These are phyloP conservation scores for Taphrina populina DNA, from an alignment of 1,139 yeast genomes.

Conservation along the genomic window DNA sequence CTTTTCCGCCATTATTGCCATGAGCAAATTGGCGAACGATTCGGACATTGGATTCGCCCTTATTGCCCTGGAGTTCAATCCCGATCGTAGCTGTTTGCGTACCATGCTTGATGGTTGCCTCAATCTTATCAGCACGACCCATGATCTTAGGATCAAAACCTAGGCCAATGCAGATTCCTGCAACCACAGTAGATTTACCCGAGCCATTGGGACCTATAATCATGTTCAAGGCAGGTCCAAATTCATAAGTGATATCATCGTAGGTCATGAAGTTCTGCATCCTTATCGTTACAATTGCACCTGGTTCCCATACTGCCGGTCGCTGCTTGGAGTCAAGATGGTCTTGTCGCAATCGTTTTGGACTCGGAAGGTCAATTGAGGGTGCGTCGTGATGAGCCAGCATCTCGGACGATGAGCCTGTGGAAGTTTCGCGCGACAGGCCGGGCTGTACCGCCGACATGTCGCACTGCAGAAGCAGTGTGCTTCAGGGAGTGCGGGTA, in stretches of 20 bases:
- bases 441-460: too few species aligned
- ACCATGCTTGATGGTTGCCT: slow-evolving; percentile 78
- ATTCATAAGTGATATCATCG: slow-evolving; percentile 66
- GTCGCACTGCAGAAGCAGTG: too few species aligned
- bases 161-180: slow-evolving; percentile 87
- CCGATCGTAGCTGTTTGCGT: slow-evolving; percentile 58
- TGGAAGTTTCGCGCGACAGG: too few species aligned
- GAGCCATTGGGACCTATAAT: slow-evolving; percentile 97
- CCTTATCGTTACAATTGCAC: slow-evolving; percentile 65
- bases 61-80: slow-evolving; percentile 58
- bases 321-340: not conserved
- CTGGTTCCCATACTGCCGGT: slow-evolving; percentile 48
- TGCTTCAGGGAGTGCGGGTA: too few species aligned
- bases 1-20: slow-evolving; percentile 15
- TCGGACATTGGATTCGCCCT: slow-evolving; percentile 44
- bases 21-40: slow-evolving; percentile 48
- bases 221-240: slow-evolving; percentile 85
- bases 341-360: slow-evolving; percentile 6
- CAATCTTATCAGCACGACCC: slow-evolving; percentile 69
- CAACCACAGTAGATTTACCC: slow-evolving; percentile 90
- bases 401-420: not conserved
- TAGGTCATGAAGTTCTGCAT: slow-evolving; percentile 82
- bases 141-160: slow-evolving; percentile 77
- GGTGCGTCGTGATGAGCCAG: slow-evolving; percentile 7
- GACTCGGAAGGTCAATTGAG: not conserved